Conservation (phyloP, 768 basidiomycete genomes). For the Leccinum subgranulosum region DNA sequence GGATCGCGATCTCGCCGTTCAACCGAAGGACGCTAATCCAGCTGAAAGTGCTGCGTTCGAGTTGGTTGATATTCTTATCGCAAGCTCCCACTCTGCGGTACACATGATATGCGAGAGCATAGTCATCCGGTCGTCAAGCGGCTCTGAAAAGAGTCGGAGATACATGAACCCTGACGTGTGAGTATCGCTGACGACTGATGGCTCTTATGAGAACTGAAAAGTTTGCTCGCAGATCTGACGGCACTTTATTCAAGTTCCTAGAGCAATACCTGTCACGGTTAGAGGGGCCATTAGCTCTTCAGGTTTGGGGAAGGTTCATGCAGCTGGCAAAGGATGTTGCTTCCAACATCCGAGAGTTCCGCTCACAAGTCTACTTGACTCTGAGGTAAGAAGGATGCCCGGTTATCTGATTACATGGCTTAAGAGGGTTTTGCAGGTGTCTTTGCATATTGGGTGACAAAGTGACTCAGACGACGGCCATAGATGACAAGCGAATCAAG, state of each 20-base stretch:
- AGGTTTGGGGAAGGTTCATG: constrained; percentile 84
- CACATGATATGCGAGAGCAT: constrained; percentile 89
- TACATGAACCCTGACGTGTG: constrained; percentile 68
- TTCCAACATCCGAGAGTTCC: constrained; percentile 64
- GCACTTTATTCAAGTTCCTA: constrained; percentile 76
- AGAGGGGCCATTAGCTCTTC: constrained; percentile 88
- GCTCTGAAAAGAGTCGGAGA: constrained; percentile 58
- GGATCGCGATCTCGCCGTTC: constrained; percentile 54
- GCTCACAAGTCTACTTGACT: constrained; percentile 64
- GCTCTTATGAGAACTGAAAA: constrained; percentile 1
- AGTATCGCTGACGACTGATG: constrained; percentile 22
- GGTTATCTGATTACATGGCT: constrained; percentile 5
- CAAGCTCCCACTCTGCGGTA: constrained; percentile 83
- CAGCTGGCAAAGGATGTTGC: constrained; percentile 76
- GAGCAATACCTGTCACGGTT: constrained; percentile 80
- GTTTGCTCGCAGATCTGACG: constrained; percentile 58
- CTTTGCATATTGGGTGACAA: constrained; percentile 78
- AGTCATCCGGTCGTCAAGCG: constrained; percentile 49
- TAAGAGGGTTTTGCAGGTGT: constrained; percentile 46
- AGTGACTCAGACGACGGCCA: constrained; percentile 81
- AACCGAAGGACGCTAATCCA: constrained; percentile 37
- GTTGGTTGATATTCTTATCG: constrained; percentile 76
- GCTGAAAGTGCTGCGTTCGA: constrained; percentile 65
- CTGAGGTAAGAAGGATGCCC: constrained; percentile 54
- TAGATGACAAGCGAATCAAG: constrained; percentile 84